Conservation (phyloP, 306 rosid genomes). For the Casuarina cunninghamiana region DNA sequence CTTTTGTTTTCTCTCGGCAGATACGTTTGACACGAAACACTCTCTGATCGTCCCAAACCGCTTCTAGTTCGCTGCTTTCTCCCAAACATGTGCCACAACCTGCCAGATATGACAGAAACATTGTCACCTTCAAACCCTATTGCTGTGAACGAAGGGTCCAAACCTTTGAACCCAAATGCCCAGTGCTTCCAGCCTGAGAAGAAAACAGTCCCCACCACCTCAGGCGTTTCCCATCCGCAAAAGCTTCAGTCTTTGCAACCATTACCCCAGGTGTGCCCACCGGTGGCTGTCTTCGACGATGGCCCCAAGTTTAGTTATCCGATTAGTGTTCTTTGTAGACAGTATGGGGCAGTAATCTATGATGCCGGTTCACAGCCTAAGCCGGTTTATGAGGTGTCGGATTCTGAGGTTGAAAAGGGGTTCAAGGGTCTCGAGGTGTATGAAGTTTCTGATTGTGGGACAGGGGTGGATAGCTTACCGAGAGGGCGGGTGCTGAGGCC, state of each 20-base stretch:
- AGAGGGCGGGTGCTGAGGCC: not conserved
- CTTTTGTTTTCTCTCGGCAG: not conserved
- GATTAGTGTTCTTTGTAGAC: not conserved
- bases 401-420: not conserved
- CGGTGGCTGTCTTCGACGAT: not conserved
- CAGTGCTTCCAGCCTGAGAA: not conserved
- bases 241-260: not conserved
- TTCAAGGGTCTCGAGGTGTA: not conserved
- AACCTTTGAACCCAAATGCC: conserved; percentile 3
- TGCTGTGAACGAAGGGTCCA: not conserved
- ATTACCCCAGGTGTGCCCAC: not conserved
- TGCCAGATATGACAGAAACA: not conserved
- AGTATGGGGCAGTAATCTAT: not conserved
- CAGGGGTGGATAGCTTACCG: not conserved
- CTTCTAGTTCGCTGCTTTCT: not conserved
- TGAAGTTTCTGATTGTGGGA: not conserved
- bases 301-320: not conserved
- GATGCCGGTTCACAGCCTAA: conserved; percentile 5
- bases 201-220: not conserved
- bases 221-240: not conserved
- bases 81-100: not conserved
- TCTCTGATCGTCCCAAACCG: not conserved
- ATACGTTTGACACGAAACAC: not conserved
- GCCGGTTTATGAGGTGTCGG: not conserved
- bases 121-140: not conserved